Evolutionary conservation across 1,284 basidiomycete species (phyloP).

Genomic region (Meripilus lineatus): DNA sequence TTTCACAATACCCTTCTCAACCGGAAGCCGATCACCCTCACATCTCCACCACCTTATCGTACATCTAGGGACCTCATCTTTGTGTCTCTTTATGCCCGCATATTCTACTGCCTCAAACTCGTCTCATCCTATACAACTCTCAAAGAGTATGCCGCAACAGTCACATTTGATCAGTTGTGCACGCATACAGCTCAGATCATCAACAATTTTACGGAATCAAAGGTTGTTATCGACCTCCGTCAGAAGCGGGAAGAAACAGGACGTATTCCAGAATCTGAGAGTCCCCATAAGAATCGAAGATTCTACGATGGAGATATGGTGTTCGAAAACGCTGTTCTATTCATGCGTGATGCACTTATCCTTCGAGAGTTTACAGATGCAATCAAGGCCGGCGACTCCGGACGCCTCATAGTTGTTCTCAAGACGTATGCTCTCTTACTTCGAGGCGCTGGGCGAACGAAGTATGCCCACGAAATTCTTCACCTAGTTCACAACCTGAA

Average conservation of each 20-base stretch:
- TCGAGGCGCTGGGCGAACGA: conserved; percentile 27
- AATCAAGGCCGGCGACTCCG: no score
- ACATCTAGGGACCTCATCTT: conserved; percentile 3
- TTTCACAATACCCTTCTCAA: conserved; percentile 29
- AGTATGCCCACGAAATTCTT: conserved; percentile 34
- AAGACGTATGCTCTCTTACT: conserved; percentile 29
- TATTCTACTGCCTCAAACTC: conserved; percentile 2
- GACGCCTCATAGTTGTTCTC: conserved; percentile 22
- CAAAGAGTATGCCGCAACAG: conserved; percentile 1
- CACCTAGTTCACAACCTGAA: conserved; percentile 30
- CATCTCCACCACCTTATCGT: conserved; percentile 1
- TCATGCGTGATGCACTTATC: conserved; percentile 31
- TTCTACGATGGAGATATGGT: conserved; percentile 22
- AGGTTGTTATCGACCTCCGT: conserved; percentile 18
- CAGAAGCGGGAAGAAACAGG: neutral
- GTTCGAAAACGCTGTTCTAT: no score
- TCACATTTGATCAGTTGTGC: conserved; percentile 4
- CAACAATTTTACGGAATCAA: conserved; percentile 13
- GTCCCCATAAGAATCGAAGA: no score
- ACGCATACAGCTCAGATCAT: neutral
- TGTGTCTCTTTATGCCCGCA: conserved; percentile 6
- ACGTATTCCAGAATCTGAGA: no score
- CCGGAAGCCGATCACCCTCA: conserved; percentile 27
- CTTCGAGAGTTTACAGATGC: conserved; percentile 31
- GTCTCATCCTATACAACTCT: neutral